A percentile compares a stretch with the other conserved stretches of the same genome.
These are phyloP conservation scores for Aegilops tauschii DNA, from an alignment of 176 grass and related monocot species.

Conservation along the genomic window DNA sequence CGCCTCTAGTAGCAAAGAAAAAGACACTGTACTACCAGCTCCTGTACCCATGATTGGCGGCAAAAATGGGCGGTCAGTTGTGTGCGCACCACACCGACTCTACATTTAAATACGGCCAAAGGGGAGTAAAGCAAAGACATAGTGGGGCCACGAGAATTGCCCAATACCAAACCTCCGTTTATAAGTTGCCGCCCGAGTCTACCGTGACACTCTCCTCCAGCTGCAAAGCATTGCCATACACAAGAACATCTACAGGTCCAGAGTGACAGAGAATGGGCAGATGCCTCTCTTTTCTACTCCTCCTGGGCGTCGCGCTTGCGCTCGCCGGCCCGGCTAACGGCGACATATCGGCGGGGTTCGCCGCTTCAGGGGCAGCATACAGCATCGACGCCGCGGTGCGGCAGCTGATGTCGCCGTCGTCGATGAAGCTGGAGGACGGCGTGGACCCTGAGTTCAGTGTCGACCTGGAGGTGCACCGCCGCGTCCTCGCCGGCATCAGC, in stretches of 20 bases:
- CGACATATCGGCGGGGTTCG: neutral
- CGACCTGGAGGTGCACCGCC: conserved; percentile 25
- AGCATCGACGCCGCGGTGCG: neutral
- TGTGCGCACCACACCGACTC: neutral
- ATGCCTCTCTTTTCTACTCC: neutral
- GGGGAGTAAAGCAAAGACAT: neutral
- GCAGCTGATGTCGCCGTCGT: neutral
- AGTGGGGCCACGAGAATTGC: neutral
- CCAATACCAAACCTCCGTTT: neutral
- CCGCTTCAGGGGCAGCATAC: neutral
- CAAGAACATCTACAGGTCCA: neutral
- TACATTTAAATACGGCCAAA: neutral
- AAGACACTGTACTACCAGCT: too few relatives aligned
- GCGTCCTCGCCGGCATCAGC: conserved; percentile 2
- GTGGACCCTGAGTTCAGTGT: neutral
- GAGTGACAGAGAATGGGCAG: neutral
- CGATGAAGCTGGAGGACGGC: conserved; percentile 14
- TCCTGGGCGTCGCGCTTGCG: neutral
- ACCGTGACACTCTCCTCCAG: neutral
- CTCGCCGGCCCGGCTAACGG: neutral
- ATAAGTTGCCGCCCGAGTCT: neutral
- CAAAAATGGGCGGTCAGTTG: neutral
- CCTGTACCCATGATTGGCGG: neutral
- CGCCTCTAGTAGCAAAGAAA: too few relatives aligned
- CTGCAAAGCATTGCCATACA: neutral